Base-by-base conservation (phyloP, 1,139 yeast genomes). In the Zygoascus meyerae region DNA sequence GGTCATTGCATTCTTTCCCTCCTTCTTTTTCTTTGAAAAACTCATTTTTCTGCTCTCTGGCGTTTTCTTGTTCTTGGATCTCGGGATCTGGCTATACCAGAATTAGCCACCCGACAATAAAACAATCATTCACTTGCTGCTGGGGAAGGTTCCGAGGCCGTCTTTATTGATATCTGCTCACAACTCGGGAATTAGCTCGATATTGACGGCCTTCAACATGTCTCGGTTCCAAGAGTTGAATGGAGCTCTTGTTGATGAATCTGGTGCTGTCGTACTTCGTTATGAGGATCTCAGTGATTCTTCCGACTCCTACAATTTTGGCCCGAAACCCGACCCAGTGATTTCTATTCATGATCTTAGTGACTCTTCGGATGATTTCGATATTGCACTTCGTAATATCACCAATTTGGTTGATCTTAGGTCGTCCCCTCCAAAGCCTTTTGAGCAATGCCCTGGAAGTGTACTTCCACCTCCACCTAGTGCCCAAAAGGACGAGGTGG, bases 341-440 rank as follows among this genome's bases (percentile, higher is more conserved):
- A 21, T 21, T 7, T 21, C 26, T 5, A 21, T 21, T 7, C 26
- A 21, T 21, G 26, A 21, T 21, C 26, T 21, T 7, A 21, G 26
- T 7, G 26, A 21, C 7, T 5, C 26, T 21, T 21, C 26, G 26
- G 26, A 21, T 16, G 38, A 35, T 35, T 35, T 35, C 26, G 38
- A 14, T 11, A 26, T 10, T 18, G 29, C 29, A 16, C 26, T 40
- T n/a, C 14, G 35, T 8, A 36, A 40, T 17, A 36, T 40, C 31
- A 21, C 37, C 18, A 40, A 40, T 26, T 36, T 40, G 5, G 32
- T 26, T 12, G 43, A 40, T 5, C 36, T 40, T 12, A 26, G 37
- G 2, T 17, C 32, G 14, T 31, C 43, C 15, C 37, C 43, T 18
- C 31, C 15, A 5, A 8, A 18, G 2, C 16, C 37, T 21, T 5